Percentiles rank a stretch among this genome's conserved stretches.
These are phyloP conservation scores for Melanogaster broomeanus DNA, from an alignment of 768 basidiomycete genomes.

Conservation along the genomic window DNA sequence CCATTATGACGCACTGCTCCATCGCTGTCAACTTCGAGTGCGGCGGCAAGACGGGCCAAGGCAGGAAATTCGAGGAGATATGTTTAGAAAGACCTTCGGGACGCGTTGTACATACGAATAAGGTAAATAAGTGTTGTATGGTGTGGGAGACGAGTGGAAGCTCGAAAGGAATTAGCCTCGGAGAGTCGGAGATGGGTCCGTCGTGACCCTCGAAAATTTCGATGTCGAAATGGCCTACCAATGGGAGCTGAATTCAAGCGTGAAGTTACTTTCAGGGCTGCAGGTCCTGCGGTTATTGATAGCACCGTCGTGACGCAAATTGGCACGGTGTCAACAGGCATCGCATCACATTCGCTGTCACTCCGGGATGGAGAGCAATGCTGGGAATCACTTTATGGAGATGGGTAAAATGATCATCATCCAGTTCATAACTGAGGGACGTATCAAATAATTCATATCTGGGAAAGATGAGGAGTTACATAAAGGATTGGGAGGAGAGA, in stretches of 20 bases:
- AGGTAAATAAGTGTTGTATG: neutral
- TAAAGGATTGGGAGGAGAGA: conserved; percentile 16
- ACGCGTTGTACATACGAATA: neutral
- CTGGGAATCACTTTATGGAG: too few species aligned
- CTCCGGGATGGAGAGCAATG: too few species aligned
- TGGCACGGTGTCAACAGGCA: too few species aligned
- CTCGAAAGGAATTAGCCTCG: neutral
- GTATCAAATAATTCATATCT: too few species aligned
- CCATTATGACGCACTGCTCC: neutral
- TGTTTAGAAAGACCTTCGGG: neutral
- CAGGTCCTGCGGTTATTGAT: too few species aligned
- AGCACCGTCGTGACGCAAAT: too few species aligned
- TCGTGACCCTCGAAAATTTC: conserved; percentile 1
- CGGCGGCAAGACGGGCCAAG: neutral
- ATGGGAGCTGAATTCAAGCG: too few species aligned
- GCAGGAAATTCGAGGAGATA: conserved; percentile 18
- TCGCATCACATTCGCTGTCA: too few species aligned
- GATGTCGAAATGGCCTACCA: neutral
- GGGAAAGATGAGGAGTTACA: conserved; percentile 29
- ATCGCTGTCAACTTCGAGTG: neutral
- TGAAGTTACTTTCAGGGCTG: neutral
- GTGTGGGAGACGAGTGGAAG: too few species aligned
- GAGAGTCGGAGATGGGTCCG: neutral
- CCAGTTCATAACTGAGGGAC: too few species aligned
- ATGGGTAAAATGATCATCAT: too few species aligned